Percentiles rank a stretch among this genome's conserved stretches.
Conservation (phyloP, 192 early-diverging fungal genomes). For the Linnemannia hyalina region DNA sequence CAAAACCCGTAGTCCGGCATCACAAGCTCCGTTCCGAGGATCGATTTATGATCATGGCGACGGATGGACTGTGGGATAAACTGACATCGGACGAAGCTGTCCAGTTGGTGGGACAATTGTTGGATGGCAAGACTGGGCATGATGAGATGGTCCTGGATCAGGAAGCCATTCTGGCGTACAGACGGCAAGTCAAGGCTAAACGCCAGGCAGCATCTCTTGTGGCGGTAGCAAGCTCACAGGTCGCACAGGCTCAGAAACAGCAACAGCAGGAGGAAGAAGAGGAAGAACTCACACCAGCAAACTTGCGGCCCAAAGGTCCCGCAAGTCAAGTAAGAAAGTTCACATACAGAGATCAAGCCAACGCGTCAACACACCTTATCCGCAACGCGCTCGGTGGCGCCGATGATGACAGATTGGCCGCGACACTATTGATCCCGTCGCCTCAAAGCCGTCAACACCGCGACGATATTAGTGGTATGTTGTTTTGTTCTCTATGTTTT, state of each 20-base stretch:
- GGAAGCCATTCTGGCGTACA: constrained; percentile 24
- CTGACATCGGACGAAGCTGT: constrained; percentile 74
- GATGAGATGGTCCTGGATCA: constrained; percentile 32
- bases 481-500: neutral
- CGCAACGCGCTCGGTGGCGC: constrained; percentile 74
- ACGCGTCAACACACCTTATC: constrained; percentile 81
- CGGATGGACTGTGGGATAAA: constrained; percentile 88
- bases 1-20: constrained; percentile 75
- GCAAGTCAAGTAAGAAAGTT: constrained; percentile 28
- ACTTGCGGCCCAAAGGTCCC: constrained; percentile 25
- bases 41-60: constrained; percentile 82
- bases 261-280: constrained; percentile 14
- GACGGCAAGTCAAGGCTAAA: neutral
- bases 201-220: neutral
- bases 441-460: constrained; percentile 75
- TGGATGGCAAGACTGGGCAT: constrained; percentile 57
- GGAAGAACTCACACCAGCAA: constrained; percentile 34
- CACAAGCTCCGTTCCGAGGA: constrained; percentile 73
- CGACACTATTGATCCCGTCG: constrained; percentile 73
- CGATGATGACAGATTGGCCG: constrained; percentile 71
- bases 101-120: constrained; percentile 57
- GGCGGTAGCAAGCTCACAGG: neutral
- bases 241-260: neutral
- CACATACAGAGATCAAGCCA: constrained; percentile 63
- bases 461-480: constrained; percentile 83